Percentiles rank a stretch among this genome's conserved stretches.
These are phyloP conservation scores for Carex kokanica DNA, from an alignment of 176 grass and related monocot species.

Conservation along the genomic window DNA sequence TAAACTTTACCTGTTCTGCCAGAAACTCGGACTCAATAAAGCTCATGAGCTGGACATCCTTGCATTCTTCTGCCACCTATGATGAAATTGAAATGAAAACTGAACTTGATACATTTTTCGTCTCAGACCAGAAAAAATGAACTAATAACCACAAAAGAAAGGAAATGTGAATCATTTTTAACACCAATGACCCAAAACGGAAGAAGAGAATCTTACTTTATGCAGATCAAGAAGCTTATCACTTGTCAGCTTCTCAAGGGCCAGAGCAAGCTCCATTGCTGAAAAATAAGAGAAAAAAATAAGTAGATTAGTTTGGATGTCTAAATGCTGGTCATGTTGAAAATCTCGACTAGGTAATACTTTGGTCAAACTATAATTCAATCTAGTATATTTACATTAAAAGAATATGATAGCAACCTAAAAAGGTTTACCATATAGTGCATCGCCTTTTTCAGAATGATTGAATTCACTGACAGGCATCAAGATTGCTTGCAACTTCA, in stretches of 20 bases:
- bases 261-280: conserved; percentile 47
- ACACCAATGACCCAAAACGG: not conserved
- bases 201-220: conserved; percentile 23
- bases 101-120: not conserved
- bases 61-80: conserved; percentile 36
- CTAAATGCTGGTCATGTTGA: not conserved
- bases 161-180: not conserved
- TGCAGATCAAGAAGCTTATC: conserved; percentile 42
- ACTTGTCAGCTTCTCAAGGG: conserved; percentile 48
- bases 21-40: conserved; percentile 39
- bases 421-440: conserved; percentile 34
- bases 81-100: conserved; percentile 7
- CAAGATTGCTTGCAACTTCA: conserved; percentile 43
- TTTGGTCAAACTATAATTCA: not conserved
- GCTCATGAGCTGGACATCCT: conserved; percentile 35
- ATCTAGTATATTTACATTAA: not conserved
- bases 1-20: conserved; percentile 35
- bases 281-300: not conserved
- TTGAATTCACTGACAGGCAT: conserved; percentile 41
- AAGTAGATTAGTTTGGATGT: not conserved
- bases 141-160: not conserved
- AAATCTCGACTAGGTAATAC: not conserved
- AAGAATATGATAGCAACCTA: not conserved
- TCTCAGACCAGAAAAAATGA: not conserved
- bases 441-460: conserved; percentile 47